These are phyloP conservation scores for Termitomyces sp. DNA, from an alignment of 768 basidiomycete species.

Conservation along the genomic window DNA sequence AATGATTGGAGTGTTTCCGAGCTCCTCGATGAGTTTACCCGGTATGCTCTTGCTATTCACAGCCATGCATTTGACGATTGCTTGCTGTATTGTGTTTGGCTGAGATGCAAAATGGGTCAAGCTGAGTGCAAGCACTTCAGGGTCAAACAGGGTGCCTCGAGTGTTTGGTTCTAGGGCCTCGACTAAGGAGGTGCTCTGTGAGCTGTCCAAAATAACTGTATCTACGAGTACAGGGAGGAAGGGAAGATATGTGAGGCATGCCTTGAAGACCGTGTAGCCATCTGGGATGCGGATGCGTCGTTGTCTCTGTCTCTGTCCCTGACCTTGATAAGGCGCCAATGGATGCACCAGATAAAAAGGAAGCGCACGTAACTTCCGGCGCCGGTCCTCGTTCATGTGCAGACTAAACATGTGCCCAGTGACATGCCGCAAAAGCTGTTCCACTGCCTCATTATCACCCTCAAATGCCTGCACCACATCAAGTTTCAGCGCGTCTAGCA, in stretches of 20 bases:
- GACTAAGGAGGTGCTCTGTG: constrained; percentile 16
- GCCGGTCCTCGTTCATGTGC: neutral
- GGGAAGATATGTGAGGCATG: constrained; percentile 16
- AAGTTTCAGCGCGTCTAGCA: constrained; percentile 23
- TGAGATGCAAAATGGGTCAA: constrained; percentile 25
- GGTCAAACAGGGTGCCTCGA: constrained; percentile 12
- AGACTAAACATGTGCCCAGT: neutral
- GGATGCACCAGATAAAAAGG: constrained; percentile 2
- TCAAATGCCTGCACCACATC: neutral
- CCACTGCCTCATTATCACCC: neutral
- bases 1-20: constrained; percentile 26
- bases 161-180: constrained; percentile 20
- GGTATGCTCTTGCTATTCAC: constrained; percentile 19
- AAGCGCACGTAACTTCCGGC: constrained; percentile 2
- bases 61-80: constrained; percentile 24
- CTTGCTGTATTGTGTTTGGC: constrained; percentile 18
- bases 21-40: constrained; percentile 16
- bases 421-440: neutral
- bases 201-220: constrained; percentile 25
- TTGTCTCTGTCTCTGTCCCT: neutral
- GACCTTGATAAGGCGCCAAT: neutral
- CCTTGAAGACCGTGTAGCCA: neutral
- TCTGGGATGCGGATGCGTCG: constrained; percentile 2
- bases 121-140: constrained; percentile 22
- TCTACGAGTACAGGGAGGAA: constrained; percentile 20